Evolutionary conservation across 768 basidiomycete genomes (phyloP), one percentile per base, ranked within the genome.

Genomic region (Brasilioporus rufonigricans): DNA sequence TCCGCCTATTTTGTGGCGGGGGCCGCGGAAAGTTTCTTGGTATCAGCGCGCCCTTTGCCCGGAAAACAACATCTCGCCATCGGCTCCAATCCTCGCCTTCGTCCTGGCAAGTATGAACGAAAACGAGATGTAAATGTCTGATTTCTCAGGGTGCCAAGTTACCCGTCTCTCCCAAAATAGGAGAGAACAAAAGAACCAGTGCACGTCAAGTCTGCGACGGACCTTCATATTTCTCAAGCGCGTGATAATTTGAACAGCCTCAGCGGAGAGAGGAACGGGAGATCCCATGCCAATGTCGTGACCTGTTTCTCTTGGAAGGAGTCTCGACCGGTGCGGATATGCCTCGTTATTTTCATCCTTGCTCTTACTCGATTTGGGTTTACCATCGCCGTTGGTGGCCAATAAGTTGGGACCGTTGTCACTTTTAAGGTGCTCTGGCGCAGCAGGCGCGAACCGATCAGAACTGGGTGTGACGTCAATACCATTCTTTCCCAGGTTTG

Each of bases 261-360:
- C 86, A 5, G 77, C 75, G 5, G 89, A 90, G 16, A 95, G 76
- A 0, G 86, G 85, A 0, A 92, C 85, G 13, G 91, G 91, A 1
- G 91, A 92, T 2, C 88, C 86, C 85, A 91, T 87, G 6, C 91
- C 91, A 52, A 92, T 91, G 65, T 92, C 91, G 53, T 87, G 80
- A 1, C 91, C 91, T 0, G 90, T 91, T 73, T 93, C 91, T 44
- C 91, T 82, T 0, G 91, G 91, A 31, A 93, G 77, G 8, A 83
- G 73, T 61, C 84, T 60, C 61, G 81, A 85, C 11, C 57, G 33
- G 31, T 55, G 50, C 2, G 43, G 57, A 33, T n/a, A n/a, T 27
- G 16, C 7, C n/a, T 41, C 55, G 36, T 35, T 26, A 4, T 10
- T 40, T 23, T 32, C 51, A 9, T 38, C 33, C 16, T n/a, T n/a